Evolutionary conservation across 2,329 filamentous ascomycete species (phyloP), one percentile per base, ranked within the genome.

Genomic region (Talaromyces sp.): DNA sequence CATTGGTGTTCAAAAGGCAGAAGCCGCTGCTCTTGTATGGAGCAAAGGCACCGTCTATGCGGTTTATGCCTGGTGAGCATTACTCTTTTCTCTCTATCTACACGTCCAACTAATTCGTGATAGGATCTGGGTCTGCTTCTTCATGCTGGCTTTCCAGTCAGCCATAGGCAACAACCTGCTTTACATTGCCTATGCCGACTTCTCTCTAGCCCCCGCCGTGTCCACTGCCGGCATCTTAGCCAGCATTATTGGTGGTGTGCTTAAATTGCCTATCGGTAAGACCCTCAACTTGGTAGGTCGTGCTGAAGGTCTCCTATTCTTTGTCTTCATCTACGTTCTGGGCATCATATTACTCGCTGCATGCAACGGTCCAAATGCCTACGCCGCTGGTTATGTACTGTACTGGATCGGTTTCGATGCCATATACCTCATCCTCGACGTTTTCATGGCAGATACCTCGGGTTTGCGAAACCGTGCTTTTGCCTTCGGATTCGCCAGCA

Each of bases 401-500:
- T 87, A 84, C 66, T 80, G 78, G 67, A 78, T 86, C 22, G 85
- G 86, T 2, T 68, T 77, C 57, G 75, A 80, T 37, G 82, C 81
- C 3, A 72, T 87, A 7, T 75, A 76, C 33, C 83, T 84, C 61
- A 80, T 79, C 35, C 68, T 86, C 1, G 77, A 77, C 53, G 77
- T 88, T 43, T 83, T 88, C 65, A 78, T 85, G 54, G 83, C 84
- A 28, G 85, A 88, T 65, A 86, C 84, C 0, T 83, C 85, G 0
- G 77, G 78, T 1, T 74, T 88, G 40, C 78, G 78, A 43, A 85
- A 86, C 63, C 77, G 85, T 64, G 81, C 81, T 19, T 78, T 88
- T 57, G 81, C 84, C 60, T 81, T 83, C 59, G 84, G 82, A 0
- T 80, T 86, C 58, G 77, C 80, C 28, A 77, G 72, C 21, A 84